phyloP scores from a whole-genome alignment of 2,329 filamentous ascomycete genomes.

The Colletotrichum lindemuthianum region DNA sequence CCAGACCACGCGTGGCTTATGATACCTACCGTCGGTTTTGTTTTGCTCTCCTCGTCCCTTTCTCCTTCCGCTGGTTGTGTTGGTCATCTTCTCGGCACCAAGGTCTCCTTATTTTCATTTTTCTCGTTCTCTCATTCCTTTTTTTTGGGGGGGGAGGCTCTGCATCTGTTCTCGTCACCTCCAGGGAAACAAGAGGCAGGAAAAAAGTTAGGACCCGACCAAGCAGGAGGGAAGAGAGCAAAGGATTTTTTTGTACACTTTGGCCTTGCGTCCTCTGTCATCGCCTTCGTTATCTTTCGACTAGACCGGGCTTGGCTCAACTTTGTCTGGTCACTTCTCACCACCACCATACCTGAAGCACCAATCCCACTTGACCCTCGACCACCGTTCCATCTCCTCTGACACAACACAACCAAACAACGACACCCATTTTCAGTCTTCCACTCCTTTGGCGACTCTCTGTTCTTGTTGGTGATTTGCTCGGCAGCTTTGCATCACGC shows the following conservation, averaged over 20 bases:
- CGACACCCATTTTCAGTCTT: not conserved
- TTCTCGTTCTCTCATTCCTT: conserved; percentile 5
- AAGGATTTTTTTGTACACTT: conserved; percentile 11
- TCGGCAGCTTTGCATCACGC: conserved; percentile 3
- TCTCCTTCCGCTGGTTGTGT: conserved; percentile 5
- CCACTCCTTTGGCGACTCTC: conserved; percentile 31
- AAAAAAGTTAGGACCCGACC: conserved; percentile 17
- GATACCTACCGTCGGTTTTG: conserved; percentile 10
- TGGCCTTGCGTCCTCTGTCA: conserved; percentile 3
- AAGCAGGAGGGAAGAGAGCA: not conserved
- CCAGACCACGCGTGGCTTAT: conserved; percentile 25
- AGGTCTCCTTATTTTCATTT: conserved; percentile 1
- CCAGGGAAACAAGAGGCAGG: conserved; percentile 20
- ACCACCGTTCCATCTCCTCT: not conserved
- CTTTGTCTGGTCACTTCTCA: conserved; percentile 18
- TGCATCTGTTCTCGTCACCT: conserved; percentile 28
- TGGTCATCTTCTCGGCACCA: conserved; percentile 3
- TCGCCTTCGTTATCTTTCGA: conserved; percentile 29
- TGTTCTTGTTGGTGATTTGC: conserved; percentile 28
- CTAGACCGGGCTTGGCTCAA: conserved; percentile 10
- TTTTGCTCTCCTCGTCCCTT: conserved; percentile 4
- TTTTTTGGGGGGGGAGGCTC: conserved; percentile 25
- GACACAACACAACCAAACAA: conserved; percentile 10
- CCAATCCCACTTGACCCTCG: not conserved
- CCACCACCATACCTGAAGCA: conserved; percentile 11